Percentiles rank a stretch among this genome's conserved stretches.
phyloP scores from a whole-genome alignment of 495 filamentous ascomycete species.

The Xylaria cubensis region DNA sequence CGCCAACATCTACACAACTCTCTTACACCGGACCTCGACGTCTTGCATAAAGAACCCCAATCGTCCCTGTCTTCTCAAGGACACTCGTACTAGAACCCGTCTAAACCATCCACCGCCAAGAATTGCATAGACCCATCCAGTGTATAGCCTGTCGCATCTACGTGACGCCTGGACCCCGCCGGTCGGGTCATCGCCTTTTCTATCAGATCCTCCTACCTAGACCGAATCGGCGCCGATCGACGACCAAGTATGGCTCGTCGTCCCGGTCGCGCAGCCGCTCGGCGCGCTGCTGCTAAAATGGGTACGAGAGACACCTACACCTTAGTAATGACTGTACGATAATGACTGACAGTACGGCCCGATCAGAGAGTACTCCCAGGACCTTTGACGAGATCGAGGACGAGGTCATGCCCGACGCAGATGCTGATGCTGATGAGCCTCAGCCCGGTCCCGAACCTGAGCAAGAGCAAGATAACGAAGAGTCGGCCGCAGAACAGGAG shows the following conservation, averaged over 20 bases:
- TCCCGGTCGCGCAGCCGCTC: conserved; percentile 53
- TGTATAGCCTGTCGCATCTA: background rate
- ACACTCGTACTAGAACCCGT: background rate
- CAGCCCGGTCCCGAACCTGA: conserved; percentile 33
- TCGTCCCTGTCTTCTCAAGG: background rate
- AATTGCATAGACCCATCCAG: background rate
- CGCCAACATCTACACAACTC: conserved; percentile 1
- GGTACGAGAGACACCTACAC: conserved; percentile 37
- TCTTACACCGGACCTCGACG: no score
- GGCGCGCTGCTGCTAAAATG: conserved; percentile 53
- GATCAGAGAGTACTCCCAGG: conserved; percentile 58
- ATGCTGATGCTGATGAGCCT: conserved; percentile 48
- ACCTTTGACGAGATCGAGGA: conserved; percentile 55
- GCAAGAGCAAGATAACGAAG: conserved; percentile 47
- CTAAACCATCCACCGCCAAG: background rate
- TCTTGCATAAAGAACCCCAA: background rate
- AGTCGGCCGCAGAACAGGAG: conserved; percentile 41
- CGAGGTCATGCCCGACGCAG: conserved; percentile 58
- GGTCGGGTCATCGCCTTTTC: background rate
- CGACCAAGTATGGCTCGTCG: conserved; percentile 41
- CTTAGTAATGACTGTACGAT: background rate
- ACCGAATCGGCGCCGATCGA: background rate
- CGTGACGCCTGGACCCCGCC: background rate
- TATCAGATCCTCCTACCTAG: background rate
- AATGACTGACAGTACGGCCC: background rate